phyloP scores from a whole-genome alignment of 2,329 filamentous ascomycete genomes.

The Plectosphaerella plurivora region DNA sequence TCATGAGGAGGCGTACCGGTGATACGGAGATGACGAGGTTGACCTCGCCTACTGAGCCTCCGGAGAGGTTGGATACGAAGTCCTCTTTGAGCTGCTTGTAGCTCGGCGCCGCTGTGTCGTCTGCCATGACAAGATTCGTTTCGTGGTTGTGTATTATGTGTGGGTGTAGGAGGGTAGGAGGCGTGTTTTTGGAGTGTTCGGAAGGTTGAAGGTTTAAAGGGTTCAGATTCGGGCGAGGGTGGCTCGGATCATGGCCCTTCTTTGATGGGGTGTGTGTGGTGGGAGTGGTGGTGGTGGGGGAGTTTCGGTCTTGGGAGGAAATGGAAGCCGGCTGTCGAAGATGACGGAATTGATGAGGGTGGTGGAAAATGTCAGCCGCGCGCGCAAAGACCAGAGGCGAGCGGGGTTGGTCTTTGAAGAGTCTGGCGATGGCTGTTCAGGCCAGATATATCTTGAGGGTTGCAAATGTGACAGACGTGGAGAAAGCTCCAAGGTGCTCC shows the following conservation, averaged over 20 bases:
- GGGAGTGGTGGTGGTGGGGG: neutral
- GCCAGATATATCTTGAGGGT: too few species aligned
- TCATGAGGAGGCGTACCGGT: conserved; percentile 53
- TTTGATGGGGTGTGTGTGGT: neutral
- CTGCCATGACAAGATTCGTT: conserved; percentile 24
- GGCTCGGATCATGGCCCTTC: conserved; percentile 9
- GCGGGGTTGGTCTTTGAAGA: too few species aligned
- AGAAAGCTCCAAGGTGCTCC: too few species aligned
- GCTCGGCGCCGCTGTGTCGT: conserved; percentile 35
- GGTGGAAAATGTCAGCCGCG: too few species aligned
- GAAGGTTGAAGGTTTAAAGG: neutral
- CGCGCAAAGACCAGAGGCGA: too few species aligned
- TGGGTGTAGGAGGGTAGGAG: neutral
- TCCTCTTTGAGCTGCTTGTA: conserved; percentile 94
- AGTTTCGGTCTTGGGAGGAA: neutral
- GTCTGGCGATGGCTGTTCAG: too few species aligned
- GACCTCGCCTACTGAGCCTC: conserved; percentile 80
- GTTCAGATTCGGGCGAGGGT: neutral
- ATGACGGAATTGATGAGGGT: too few species aligned
- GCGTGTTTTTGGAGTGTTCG: neutral
- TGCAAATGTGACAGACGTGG: too few species aligned
- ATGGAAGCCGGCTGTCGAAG: neutral
- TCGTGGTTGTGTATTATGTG: neutral
- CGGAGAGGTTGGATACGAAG: conserved; percentile 87
- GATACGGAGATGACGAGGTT: conserved; percentile 81